phyloP scores from a whole-genome alignment of 805 yeast genomes.

The Teunomyces barrocoloradensis region DNA sequence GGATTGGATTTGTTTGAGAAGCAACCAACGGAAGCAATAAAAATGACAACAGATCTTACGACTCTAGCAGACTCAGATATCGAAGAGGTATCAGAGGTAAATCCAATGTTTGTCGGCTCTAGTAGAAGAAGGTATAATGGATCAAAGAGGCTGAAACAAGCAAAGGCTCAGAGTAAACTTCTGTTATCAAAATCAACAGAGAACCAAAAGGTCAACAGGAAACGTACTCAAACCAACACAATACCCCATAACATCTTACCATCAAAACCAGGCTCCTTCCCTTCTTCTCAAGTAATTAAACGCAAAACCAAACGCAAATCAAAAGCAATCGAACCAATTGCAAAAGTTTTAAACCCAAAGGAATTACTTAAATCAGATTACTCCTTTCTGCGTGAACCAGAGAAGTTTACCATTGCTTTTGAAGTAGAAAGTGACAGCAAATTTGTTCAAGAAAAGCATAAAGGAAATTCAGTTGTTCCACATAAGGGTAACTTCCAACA shows the following conservation, averaged over 20 bases:
- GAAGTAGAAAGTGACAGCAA: conserved; percentile 33
- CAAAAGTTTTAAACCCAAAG: conserved; percentile 3
- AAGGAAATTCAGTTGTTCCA: background rate
- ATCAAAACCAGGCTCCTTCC: background rate
- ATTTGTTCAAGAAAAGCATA: conserved; percentile 9
- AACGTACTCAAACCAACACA: background rate
- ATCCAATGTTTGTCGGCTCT: conserved; percentile 16
- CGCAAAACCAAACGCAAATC: background rate
- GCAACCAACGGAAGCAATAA: background rate
- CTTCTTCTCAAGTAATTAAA: background rate
- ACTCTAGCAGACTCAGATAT: background rate
- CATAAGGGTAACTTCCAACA: background rate
- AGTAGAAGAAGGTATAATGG: background rate
- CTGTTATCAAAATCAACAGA: background rate
- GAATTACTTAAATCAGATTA: conserved; percentile 4
- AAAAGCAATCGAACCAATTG: background rate
- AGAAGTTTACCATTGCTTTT: conserved; percentile 25
- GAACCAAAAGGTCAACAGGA: background rate
- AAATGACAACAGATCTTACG: background rate
- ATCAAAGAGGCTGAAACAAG: background rate
- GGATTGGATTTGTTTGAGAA: conserved; percentile 1
- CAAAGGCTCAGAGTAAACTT: background rate
- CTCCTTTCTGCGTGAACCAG: conserved; percentile 23
- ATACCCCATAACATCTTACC: background rate
- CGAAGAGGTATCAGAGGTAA: conserved; percentile 7